Conservation (phyloP, 1,284 basidiomycete species). For the Paramarasmius palmivorus region DNA sequence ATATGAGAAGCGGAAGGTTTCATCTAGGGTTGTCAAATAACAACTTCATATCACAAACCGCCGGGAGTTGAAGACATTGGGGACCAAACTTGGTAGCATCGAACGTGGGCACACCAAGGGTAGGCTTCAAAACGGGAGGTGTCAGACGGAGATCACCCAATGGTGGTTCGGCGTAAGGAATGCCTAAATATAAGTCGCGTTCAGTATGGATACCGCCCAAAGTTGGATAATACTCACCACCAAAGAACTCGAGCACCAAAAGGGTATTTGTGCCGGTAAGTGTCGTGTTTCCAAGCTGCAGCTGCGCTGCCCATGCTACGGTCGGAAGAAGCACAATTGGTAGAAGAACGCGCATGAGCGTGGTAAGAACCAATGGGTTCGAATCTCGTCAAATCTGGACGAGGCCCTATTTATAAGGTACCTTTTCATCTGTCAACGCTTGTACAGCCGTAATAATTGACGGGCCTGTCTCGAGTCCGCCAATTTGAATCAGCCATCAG, state of each 20-base stretch:
- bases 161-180: conserved; percentile 1
- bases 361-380: no score
- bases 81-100: not conserved
- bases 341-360: no score
- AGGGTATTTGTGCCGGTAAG: not conserved
- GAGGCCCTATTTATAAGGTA: no score
- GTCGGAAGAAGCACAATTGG: not conserved
- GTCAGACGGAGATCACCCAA: not conserved
- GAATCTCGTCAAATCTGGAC: no score
- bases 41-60: not conserved
- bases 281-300: conserved; percentile 1
- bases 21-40: no score
- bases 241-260: not conserved
- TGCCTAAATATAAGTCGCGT: not conserved
- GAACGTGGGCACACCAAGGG: not conserved
- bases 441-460: no score
- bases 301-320: not conserved
- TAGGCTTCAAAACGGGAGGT: not conserved
- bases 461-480: no score
- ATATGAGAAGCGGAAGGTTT: not conserved
- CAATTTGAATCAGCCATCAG: no score
- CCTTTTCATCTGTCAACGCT: no score
- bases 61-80: not conserved
- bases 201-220: not conserved
- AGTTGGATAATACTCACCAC: not conserved